phyloP scores from a whole-genome alignment of 768 basidiomycete species.

The Mycena filopes region DNA sequence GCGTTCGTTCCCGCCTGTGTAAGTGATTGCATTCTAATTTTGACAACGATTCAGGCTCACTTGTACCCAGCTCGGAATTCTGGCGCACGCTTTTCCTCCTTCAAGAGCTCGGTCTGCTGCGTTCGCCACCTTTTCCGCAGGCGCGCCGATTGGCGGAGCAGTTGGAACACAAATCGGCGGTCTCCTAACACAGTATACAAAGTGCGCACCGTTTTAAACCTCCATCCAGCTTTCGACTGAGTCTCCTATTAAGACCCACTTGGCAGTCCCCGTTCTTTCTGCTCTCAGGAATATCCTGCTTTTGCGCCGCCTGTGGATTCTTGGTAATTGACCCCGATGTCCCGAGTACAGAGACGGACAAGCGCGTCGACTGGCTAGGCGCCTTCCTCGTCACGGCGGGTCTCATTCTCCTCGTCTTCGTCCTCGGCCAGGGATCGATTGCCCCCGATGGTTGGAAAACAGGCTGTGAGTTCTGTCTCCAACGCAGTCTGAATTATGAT shows the following conservation, averaged over 20 bases:
- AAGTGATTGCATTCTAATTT: slow-evolving; percentile 35
- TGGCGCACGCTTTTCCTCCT: slow-evolving; percentile 71
- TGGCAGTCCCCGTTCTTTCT: slow-evolving; percentile 66
- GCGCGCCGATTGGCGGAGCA: slow-evolving; percentile 72
- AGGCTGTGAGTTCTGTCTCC: slow-evolving; percentile 29
- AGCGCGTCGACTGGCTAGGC: slow-evolving; percentile 79
- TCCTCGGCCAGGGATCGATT: slow-evolving; percentile 69
- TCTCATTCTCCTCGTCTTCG: slow-evolving; percentile 74
- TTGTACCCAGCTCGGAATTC: slow-evolving; percentile 71
- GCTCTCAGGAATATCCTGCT: slow-evolving; percentile 54
- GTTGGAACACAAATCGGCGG: slow-evolving; percentile 70
- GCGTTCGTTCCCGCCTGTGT: slow-evolving; percentile 69
- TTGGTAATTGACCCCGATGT: slow-evolving; percentile 62
- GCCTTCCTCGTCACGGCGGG: slow-evolving; percentile 71
- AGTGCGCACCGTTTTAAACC: too few relatives aligned
- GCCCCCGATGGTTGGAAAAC: slow-evolving; percentile 71
- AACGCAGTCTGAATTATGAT: slow-evolving; percentile 6
- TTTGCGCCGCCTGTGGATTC: slow-evolving; percentile 53
- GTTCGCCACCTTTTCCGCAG: slow-evolving; percentile 76
- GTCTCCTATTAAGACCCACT: slow-evolving; percentile 44
- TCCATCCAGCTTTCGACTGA: too few relatives aligned
- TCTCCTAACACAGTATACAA: slow-evolving; percentile 56
- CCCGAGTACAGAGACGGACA: slow-evolving; percentile 39
- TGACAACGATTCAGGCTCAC: neutral
- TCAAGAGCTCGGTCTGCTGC: slow-evolving; percentile 64